Evolutionary conservation across 2,329 filamentous ascomycete species (phyloP).

Genomic region (Calycina marina): DNA sequence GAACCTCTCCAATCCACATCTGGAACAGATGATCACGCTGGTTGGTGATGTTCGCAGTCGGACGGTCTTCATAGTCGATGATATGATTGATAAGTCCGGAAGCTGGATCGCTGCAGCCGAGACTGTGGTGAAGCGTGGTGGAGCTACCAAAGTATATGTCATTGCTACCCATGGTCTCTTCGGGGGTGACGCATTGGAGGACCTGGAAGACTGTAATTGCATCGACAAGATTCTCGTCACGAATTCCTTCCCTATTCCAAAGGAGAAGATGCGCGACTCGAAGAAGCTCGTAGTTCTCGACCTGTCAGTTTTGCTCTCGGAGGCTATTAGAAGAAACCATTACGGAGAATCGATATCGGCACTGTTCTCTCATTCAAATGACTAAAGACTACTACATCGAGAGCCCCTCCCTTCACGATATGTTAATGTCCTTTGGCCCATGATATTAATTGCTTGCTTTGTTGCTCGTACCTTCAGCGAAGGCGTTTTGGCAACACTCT

Average conservation of each 20-base stretch:
- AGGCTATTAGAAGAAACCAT: slow-evolving; percentile 91
- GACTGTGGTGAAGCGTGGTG: slow-evolving; percentile 84
- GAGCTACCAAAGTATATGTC: slow-evolving; percentile 88
- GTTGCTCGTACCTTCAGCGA: slow-evolving; percentile 14
- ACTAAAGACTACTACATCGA: slow-evolving; percentile 15
- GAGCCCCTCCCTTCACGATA: not conserved
- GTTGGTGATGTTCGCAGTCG: slow-evolving; percentile 84
- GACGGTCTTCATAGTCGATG: slow-evolving; percentile 88
- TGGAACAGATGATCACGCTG: slow-evolving; percentile 94
- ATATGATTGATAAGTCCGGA: slow-evolving; percentile 96
- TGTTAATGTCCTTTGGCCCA: slow-evolving; percentile 25
- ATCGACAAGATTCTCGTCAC: slow-evolving; percentile 92
- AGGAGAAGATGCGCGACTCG: slow-evolving; percentile 52
- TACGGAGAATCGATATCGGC: slow-evolving; percentile 67
- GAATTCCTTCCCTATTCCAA: slow-evolving; percentile 86
- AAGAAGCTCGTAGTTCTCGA: slow-evolving; percentile 84
- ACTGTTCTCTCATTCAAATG: slow-evolving; percentile 18
- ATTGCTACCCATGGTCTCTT: slow-evolving; percentile 96
- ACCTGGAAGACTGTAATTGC: slow-evolving; percentile 83
- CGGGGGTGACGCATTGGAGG: slow-evolving; percentile 74
- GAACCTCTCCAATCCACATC: slow-evolving; percentile 60
- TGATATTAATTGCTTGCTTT: slow-evolving; percentile 32
- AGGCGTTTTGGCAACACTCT: slow-evolving; percentile 13
- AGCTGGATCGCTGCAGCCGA: slow-evolving; percentile 97
- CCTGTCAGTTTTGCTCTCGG: slow-evolving; percentile 72